Evolutionary conservation across 768 basidiomycete genomes (phyloP).

Genomic region (Calocera cornea): DNA sequence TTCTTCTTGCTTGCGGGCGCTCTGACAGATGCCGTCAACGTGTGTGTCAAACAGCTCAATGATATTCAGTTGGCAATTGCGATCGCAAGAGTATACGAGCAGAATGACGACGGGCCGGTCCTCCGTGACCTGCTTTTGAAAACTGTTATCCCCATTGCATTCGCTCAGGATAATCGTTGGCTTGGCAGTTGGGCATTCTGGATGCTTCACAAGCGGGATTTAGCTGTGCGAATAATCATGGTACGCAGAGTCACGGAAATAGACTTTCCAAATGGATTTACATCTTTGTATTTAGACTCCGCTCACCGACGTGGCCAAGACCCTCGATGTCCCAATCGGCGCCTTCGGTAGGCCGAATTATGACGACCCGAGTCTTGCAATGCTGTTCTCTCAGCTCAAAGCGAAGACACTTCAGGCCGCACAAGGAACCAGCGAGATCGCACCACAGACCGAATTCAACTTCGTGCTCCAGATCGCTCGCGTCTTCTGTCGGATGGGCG

Average conservation of each 20-base stretch:
- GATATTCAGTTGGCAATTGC: conserved; percentile 88
- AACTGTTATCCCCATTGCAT: conserved; percentile 70
- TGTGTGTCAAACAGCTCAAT: conserved; percentile 72
- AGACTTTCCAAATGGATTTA: conserved; percentile 19
- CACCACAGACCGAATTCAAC: conserved; percentile 78
- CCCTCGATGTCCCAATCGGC: conserved; percentile 38
- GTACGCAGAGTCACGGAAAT: conserved; percentile 34
- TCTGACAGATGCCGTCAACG: conserved; percentile 79
- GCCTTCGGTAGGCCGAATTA: conserved; percentile 77
- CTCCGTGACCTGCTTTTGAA: conserved; percentile 55
- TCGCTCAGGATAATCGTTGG: conserved; percentile 81
- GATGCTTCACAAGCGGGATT: conserved; percentile 73
- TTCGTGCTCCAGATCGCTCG: conserved; percentile 91
- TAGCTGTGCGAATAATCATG: conserved; percentile 79
- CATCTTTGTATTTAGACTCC: conserved; percentile 38
- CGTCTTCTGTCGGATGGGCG: conserved; percentile 91
- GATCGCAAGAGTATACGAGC: conserved; percentile 71
- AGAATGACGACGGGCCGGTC: conserved; percentile 66
- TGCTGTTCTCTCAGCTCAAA: conserved; percentile 80
- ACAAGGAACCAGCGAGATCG: conserved; percentile 83
- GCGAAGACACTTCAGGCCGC: conserved; percentile 85
- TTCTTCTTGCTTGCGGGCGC: conserved; percentile 89
- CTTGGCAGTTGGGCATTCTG: conserved; percentile 94
- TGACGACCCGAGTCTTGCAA: conserved; percentile 84
- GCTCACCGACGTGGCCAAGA: conserved; percentile 52